These are phyloP conservation scores for Aureobasidium sp. DNA, from an alignment of 2,329 filamentous ascomycete genomes.

Conservation along the genomic window DNA sequence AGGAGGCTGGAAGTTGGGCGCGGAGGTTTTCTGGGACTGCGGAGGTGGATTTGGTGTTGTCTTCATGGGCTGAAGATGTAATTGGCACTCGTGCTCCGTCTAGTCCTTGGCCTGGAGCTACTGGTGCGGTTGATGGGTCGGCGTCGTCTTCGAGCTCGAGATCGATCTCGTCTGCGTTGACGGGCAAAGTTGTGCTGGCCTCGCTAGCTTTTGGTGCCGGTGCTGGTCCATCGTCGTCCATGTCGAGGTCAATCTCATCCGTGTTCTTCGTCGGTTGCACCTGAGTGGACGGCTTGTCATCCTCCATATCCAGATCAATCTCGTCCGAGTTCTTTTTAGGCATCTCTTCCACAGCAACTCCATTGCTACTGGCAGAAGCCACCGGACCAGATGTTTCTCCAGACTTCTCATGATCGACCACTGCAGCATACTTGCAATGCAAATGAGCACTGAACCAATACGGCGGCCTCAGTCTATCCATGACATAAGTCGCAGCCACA, in stretches of 20 bases:
- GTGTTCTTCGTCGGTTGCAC: constrained; percentile 41
- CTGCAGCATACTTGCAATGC: constrained; percentile 76
- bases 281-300: constrained; percentile 17
- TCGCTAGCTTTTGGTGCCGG: constrained; percentile 14
- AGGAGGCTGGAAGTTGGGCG: constrained; percentile 67
- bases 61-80: constrained; percentile 8
- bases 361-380: neutral
- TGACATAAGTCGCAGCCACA: constrained; percentile 66
- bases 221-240: constrained; percentile 25
- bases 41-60: neutral
- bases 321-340: constrained; percentile 52
- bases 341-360: neutral
- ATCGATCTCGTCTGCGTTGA: constrained; percentile 36
- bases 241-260: constrained; percentile 55
- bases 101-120: constrained; percentile 17
- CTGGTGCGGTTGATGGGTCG: constrained; percentile 11
- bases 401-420: constrained; percentile 37
- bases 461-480: constrained; percentile 70
- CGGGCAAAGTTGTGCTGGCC: constrained; percentile 17
- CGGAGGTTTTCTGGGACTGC: constrained; percentile 57
- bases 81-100: constrained; percentile 20
- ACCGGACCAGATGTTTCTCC: neutral
- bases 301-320: constrained; percentile 46
- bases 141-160: constrained; percentile 24
- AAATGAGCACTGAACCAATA: constrained; percentile 90